These are phyloP conservation scores for Neurospora sp. DNA, from an alignment of 495 filamentous ascomycete genomes.

Conservation along the genomic window DNA sequence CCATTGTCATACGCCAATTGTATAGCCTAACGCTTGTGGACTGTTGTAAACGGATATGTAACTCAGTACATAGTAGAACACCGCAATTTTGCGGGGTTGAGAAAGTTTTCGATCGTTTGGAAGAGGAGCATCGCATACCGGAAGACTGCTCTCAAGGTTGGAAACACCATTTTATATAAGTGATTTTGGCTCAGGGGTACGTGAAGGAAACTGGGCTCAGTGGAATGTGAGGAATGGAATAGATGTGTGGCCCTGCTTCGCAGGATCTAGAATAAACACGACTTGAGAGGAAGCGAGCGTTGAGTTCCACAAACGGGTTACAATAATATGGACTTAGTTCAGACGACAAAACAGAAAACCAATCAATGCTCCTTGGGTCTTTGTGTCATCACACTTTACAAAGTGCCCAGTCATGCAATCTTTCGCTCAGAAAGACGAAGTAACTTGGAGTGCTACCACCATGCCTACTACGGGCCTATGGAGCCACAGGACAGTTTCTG, in stretches of 20 bases:
- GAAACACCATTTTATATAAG: no score
- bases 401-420: not conserved
- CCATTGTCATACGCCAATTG: not conserved
- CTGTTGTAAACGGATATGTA: not conserved
- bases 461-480: not conserved
- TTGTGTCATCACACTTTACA: not conserved
- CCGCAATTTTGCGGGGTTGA: no score
- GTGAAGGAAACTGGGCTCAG: not conserved
- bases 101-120: no score
- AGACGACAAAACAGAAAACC: not conserved
- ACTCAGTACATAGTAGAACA: no score
- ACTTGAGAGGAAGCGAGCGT: not conserved
- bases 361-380: not conserved
- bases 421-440: not conserved
- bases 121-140: no score
- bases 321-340: not conserved
- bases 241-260: not conserved
- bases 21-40: not conserved
- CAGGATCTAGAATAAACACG: not conserved
- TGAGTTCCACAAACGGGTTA: not conserved
- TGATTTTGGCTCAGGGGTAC: no score
- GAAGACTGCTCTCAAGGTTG: no score
- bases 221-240: not conserved
- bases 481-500: not conserved
- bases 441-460: not conserved